Evolutionary conservation across 2,329 filamentous ascomycete species (phyloP), one percentile per base, ranked within the genome.

Genomic region (Exophiala sp.): DNA sequence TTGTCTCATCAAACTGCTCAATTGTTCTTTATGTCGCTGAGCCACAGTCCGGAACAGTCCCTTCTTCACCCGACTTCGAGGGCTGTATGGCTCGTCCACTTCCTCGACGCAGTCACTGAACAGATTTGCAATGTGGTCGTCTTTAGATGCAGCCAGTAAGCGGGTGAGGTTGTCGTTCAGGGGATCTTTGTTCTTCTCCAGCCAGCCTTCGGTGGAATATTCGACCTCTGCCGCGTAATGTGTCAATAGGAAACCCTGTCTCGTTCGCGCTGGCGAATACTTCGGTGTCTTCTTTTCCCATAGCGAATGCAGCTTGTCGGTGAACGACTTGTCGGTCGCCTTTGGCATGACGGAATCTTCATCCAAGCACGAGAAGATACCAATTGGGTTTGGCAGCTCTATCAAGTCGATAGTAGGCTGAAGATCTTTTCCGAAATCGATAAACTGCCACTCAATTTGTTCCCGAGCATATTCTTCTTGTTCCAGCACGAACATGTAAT

Each of bases 281-380:
- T 99, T 99, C 43, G 84, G 81, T 33, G 91, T 94, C 70, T 96
- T 97, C 67, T 91, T 90, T 68, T 97, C 91, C 94, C 95, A 99
- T 1, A 99, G 75, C 0, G 87, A 87, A 72, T 99, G 89, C n/a
- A 99, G 78, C 71, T 99, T 99, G 65, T 99, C 95, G 0, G 92
- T 97, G 66, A 99, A 99, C 6, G 88, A 90, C 71, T 89, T 92
- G 71, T 99, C 95, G 1, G 92, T 96, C 3, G 94, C 94, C 72
- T 97, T 99, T 32, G 94, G 94, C 94, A 99, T 99, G 32, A 99
- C 95, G 44, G 87, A 94, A 72, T 99, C 94, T 72, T 99, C 94
- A 63, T 99, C 94, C 12, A 99, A 78, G 66, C 95, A 99, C 0
- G 94, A 97, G 71, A 99, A 99, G 65, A 99, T 95, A 76, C 94